Evolutionary conservation across 2,329 filamentous ascomycete species (phyloP).

Genomic region (Trichoderma lentiforme): DNA sequence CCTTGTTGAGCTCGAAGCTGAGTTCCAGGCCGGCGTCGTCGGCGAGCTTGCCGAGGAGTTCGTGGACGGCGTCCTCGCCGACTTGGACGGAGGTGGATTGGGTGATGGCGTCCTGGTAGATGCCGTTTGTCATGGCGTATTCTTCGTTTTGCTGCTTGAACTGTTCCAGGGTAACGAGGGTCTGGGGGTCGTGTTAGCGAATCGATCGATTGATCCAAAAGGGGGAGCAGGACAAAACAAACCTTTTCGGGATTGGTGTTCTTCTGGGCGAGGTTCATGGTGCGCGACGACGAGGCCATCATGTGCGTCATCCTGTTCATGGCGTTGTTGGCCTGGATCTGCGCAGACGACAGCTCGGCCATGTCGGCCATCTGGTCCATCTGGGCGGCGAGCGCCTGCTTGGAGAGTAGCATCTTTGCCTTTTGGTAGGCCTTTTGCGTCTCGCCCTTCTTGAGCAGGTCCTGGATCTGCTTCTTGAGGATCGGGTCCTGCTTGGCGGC

Average conservation of each 20-base stretch:
- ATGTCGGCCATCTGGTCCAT: constrained; percentile 65
- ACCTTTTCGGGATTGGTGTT: constrained; percentile 58
- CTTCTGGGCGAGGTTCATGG: constrained; percentile 57
- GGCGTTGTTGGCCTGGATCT: constrained; percentile 62
- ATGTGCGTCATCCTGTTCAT: constrained; percentile 65
- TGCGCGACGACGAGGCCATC: constrained; percentile 58
- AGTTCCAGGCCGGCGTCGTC: constrained; percentile 86
- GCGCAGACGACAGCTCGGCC: constrained; percentile 57
- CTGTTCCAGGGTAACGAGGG: constrained; percentile 58
- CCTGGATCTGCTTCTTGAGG: constrained; percentile 61
- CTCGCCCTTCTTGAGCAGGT: constrained; percentile 60
- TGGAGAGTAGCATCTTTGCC: constrained; percentile 59
- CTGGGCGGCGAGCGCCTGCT: constrained; percentile 59
- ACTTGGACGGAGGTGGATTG: constrained; percentile 71
- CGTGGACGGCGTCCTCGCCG: constrained; percentile 80
- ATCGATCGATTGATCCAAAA: background rate
- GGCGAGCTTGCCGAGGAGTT: constrained; percentile 78
- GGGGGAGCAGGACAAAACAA: constrained; percentile 11
- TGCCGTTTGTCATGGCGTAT: constrained; percentile 63
- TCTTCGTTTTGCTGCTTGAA: constrained; percentile 62
- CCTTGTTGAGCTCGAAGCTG: constrained; percentile 65
- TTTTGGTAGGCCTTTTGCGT: constrained; percentile 62
- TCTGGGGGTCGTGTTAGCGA: constrained; percentile 34
- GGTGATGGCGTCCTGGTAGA: constrained; percentile 82
- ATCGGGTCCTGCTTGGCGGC: constrained; percentile 59